Evolutionary conservation across 306 rosid genomes (phyloP).

Genomic region (barrel medic (Medicago truncatula)): DNA sequence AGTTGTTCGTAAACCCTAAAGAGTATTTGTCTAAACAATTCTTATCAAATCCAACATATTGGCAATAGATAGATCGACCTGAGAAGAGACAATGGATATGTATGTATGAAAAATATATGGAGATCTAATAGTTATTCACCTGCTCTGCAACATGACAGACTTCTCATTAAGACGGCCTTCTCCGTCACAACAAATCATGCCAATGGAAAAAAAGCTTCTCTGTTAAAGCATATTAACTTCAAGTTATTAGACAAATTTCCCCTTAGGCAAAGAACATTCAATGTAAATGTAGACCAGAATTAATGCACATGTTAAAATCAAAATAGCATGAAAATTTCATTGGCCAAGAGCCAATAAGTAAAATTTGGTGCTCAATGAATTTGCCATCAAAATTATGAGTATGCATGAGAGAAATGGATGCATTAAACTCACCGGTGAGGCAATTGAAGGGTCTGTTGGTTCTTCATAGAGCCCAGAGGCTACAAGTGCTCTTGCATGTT

Average conservation of each 20-base stretch:
- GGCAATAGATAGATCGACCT: neutral
- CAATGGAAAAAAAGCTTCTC: slow-evolving; percentile 85
- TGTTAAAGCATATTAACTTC: slow-evolving; percentile 49
- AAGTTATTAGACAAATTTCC: slow-evolving; percentile 41
- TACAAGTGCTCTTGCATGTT: slow-evolving; percentile 63
- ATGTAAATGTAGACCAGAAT: slow-evolving; percentile 28
- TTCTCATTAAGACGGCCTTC: slow-evolving; percentile 93
- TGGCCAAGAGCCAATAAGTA: slow-evolving; percentile 11
- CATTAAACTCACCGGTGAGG: slow-evolving; percentile 72
- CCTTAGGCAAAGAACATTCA: slow-evolving; percentile 1
- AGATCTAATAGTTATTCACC: slow-evolving; percentile 53
- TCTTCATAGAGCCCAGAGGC: slow-evolving; percentile 77
- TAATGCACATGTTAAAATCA: slow-evolving; percentile 34
- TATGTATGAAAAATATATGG: neutral
- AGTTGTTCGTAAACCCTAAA: neutral
- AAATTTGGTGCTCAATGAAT: slow-evolving; percentile 12
- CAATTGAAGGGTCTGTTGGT: slow-evolving; percentile 86
- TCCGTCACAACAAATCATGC: slow-evolving; percentile 90
- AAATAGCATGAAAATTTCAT: slow-evolving; percentile 18
- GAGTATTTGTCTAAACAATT: neutral
- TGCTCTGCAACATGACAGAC: slow-evolving; percentile 86
- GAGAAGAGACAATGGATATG: slow-evolving; percentile 10
- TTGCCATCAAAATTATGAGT: slow-evolving; percentile 15
- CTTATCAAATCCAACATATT: neutral
- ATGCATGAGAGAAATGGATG: slow-evolving; percentile 26